Base-by-base conservation (phyloP, 352 stramenopile species). In the Globisporangium camurandrum region DNA sequence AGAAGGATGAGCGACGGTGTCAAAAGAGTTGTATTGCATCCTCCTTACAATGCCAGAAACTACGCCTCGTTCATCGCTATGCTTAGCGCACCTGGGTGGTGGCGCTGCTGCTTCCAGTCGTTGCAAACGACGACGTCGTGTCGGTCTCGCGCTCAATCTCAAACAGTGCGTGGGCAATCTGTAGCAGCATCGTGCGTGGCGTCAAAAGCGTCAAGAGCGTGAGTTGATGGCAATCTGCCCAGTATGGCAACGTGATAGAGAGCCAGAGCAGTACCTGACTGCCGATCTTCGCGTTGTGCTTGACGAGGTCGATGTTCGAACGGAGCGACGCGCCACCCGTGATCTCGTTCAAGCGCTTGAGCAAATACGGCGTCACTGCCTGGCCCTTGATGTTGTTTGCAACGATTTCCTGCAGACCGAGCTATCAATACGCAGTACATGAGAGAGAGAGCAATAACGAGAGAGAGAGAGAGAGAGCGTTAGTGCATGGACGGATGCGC, bases 301-400 rank as follows among this genome's bases (percentile, higher is more conserved):
- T 92, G 17, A 99, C 95, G 19, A 99, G 70, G 16, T 95, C 82
- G 44, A 99, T 97, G 73, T 99, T 99, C 26, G 93, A 97, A 28
- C 78, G 63, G 23, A 98, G 79, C 11, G 85, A 97, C 12, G 60
- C 67, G 31, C 96, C 95, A n/a, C 76, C 68, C 26, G 97, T 99
- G 58, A 96, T 88, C 63, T 98, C 82, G 46, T 97, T 95, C 26
- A 99, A 76, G 4, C 80, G 68, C 59, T 87, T 88, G 34, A 91
- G 60, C 46, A 89, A 51, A 58, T 87, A 89, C 33, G 97, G 97
- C 38, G 96, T 99, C 36, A 98, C 82, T 41, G 88, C 95, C 62
- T 93, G 92, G n/a, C 97, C 97, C 41, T 74, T 64, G 52, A 99
- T 94, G 10, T 83, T 74, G 19, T 86, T 71, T 27, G 68, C 66